Evolutionary conservation across 805 yeast genomes (phyloP).

Genomic region (Scheffersomyces spartinae): DNA sequence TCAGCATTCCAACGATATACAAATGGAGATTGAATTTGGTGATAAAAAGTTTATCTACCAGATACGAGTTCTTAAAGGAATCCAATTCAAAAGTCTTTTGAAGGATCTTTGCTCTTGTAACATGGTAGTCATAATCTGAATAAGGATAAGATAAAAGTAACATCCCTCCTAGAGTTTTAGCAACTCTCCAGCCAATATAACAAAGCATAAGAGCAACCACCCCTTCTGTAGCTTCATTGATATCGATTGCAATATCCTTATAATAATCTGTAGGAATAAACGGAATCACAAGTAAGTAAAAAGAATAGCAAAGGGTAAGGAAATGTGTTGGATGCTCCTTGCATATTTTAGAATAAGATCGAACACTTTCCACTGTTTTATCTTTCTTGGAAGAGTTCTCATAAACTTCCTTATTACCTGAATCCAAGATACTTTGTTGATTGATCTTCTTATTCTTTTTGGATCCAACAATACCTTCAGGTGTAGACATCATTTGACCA

Average conservation of each 20-base stretch:
- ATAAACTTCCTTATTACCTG: too few relatives aligned
- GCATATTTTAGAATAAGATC: too few relatives aligned
- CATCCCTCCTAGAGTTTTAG: constrained; percentile 39
- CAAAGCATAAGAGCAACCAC: constrained; percentile 33
- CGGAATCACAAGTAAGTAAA: constrained; percentile 31
- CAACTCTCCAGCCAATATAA: constrained; percentile 41
- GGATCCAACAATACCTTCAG: too few relatives aligned
- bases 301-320: constrained; percentile 32
- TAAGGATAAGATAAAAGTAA: constrained; percentile 43
- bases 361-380: too few relatives aligned
- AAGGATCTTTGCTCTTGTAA: constrained; percentile 28
- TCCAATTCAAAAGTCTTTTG: constrained; percentile 37
- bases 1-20: constrained; percentile 42
- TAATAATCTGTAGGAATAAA: constrained; percentile 19
- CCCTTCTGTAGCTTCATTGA: constrained; percentile 36
- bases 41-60: constrained; percentile 37
- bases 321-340: constrained; percentile 35
- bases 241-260: constrained; percentile 17
- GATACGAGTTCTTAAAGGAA: constrained; percentile 38
- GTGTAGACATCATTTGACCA: too few relatives aligned
- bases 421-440: too few relatives aligned
- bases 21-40: constrained; percentile 54
- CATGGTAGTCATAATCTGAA: constrained; percentile 23
- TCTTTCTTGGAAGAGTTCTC: background rate
- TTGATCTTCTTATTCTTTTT: too few relatives aligned